Evolutionary conservation across 2,329 filamentous ascomycete species (phyloP).

Genomic region (Aspergillus sp.): DNA sequence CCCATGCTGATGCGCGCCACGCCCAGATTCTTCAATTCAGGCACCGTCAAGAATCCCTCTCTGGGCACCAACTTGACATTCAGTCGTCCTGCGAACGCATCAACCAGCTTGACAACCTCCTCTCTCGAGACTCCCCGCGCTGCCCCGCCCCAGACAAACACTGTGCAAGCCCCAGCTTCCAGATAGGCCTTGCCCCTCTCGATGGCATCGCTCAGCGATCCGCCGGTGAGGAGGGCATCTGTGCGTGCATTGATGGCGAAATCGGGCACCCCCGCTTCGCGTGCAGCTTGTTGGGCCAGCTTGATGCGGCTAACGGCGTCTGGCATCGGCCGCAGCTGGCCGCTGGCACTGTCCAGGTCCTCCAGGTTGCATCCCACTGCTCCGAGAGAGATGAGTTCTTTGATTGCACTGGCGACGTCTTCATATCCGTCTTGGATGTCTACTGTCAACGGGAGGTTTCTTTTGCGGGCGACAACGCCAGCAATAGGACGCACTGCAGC

Average conservation of each 20-base stretch:
- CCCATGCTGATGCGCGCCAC: conserved; percentile 58
- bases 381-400: conserved; percentile 48
- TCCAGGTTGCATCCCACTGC: conserved; percentile 61
- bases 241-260: conserved; percentile 60
- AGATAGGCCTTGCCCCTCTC: conserved; percentile 56
- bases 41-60: conserved; percentile 41
- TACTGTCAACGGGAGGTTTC: conserved; percentile 42
- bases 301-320: conserved; percentile 51
- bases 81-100: conserved; percentile 49
- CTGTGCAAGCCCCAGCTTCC: conserved; percentile 56
- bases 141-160: conserved; percentile 60
- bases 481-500: conserved; percentile 47
- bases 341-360: conserved; percentile 45
- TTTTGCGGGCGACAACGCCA: conserved; percentile 39
- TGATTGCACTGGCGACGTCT: conserved; percentile 38
- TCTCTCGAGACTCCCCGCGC: conserved; percentile 43
- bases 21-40: conserved; percentile 48
- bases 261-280: conserved; percentile 49
- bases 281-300: conserved; percentile 28
- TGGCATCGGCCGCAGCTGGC: conserved; percentile 38
- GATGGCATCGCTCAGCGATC: conserved; percentile 49
- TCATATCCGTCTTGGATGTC: conserved; percentile 63
- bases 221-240: conserved; percentile 44
- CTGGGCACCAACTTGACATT: conserved; percentile 46
- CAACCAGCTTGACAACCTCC: conserved; percentile 49